Conservation (phyloP, 192 early-diverging fungal genomes). For the Backusella sp. region DNA sequence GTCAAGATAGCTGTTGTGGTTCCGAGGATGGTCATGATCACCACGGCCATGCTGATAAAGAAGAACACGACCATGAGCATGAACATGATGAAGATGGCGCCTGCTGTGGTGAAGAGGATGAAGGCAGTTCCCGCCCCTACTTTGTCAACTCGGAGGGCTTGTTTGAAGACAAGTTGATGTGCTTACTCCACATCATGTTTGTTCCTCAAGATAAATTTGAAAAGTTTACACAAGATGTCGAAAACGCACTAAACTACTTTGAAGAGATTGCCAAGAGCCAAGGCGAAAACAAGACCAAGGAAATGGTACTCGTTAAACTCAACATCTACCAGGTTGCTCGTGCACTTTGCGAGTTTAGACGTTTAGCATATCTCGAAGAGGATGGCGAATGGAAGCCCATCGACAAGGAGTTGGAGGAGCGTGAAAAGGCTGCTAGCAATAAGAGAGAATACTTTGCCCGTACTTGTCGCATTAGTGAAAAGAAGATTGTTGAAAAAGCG, state of each 20-base stretch:
- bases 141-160: slow-evolving; percentile 46
- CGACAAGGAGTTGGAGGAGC: not conserved
- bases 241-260: slow-evolving; percentile 47
- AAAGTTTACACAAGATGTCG: slow-evolving; percentile 41
- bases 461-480: slow-evolving; percentile 36
- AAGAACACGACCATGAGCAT: not conserved
- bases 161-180: slow-evolving; percentile 47
- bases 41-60: slow-evolving; percentile 17
- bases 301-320: slow-evolving; percentile 18
- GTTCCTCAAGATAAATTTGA: slow-evolving; percentile 49
- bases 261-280: slow-evolving; percentile 28
- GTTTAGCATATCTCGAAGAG: slow-evolving; percentile 14
- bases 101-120: slow-evolving; percentile 35
- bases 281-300: slow-evolving; percentile 12
- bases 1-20: slow-evolving; percentile 46
- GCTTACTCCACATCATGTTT: slow-evolving; percentile 57
- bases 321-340: slow-evolving; percentile 30
- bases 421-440: slow-evolving; percentile 21
- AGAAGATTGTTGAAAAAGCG: slow-evolving; percentile 29
- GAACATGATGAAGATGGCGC: slow-evolving; percentile 4
- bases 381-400: slow-evolving; percentile 12
- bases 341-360: slow-evolving; percentile 14
- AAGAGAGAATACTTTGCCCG: slow-evolving; percentile 27
- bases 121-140: slow-evolving; percentile 38
- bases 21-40: slow-evolving; percentile 29